A percentile compares a stretch with the other conserved stretches of the same genome.
Conservation (phyloP, 2,329 filamentous ascomycete genomes). For the Aspergillus carbonarius region DNA sequence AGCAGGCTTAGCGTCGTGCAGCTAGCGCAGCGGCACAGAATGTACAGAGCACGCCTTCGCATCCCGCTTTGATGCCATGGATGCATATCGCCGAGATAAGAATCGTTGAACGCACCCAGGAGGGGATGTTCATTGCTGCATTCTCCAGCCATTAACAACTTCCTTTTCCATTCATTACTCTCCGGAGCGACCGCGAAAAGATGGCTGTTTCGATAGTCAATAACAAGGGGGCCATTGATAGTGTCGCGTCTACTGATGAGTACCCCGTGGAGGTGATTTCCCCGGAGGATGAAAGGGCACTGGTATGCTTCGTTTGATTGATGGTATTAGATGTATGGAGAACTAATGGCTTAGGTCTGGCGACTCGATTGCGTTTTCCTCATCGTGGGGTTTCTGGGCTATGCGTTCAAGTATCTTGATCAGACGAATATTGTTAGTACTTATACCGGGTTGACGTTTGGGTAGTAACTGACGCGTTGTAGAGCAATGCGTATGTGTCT, state of each 20-base stretch:
- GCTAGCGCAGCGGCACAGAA: not conserved
- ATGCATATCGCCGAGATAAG: not conserved
- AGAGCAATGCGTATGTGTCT: slow-evolving; percentile 12
- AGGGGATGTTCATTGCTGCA: not conserved
- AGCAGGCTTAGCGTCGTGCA: not conserved
- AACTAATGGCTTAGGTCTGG: slow-evolving; percentile 1
- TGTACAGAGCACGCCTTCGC: slow-evolving; percentile 4
- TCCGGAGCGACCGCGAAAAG: too few relatives aligned
- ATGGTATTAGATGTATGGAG: not conserved
- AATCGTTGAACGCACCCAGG: too few relatives aligned
- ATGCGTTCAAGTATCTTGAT: slow-evolving; percentile 10
- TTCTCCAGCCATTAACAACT: not conserved
- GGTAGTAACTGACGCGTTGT: not conserved
- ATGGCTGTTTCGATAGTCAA: not conserved
- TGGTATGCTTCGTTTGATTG: not conserved
- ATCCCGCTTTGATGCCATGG: slow-evolving; percentile 7
- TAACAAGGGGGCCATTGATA: not conserved
- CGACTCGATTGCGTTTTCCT: slow-evolving; percentile 5
- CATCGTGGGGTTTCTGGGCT: slow-evolving; percentile 9
- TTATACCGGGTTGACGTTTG: too few relatives aligned
- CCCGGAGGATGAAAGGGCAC: not conserved
- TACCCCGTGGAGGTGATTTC: not conserved
- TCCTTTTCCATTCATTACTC: not conserved
- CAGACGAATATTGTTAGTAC: slow-evolving; percentile 10
- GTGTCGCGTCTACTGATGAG: not conserved